Evolutionary conservation across 805 yeast species (phyloP).

Genomic region (Zygoascus flipseniorum): DNA sequence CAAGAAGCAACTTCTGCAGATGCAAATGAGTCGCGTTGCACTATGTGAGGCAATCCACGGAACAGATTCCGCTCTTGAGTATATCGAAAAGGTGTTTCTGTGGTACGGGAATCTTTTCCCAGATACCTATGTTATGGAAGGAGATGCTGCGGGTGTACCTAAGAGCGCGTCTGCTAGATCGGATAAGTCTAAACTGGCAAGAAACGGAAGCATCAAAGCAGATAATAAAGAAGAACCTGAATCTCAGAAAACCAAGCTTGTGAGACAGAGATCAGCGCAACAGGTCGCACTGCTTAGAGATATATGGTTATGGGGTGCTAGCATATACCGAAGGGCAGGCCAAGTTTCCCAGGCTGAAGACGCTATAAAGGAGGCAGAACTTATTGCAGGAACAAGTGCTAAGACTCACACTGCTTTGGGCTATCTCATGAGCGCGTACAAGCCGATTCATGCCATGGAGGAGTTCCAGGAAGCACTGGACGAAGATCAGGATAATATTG

Average conservation of each 20-base stretch:
- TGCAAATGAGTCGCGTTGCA: constrained; percentile 68
- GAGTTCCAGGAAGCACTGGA: constrained; percentile 60
- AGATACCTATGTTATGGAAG: constrained; percentile 7
- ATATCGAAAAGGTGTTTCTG: constrained; percentile 57
- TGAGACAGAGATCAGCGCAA: not conserved
- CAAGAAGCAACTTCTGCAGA: constrained; percentile 46
- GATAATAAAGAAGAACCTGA: not conserved
- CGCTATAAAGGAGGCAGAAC: constrained; percentile 65
- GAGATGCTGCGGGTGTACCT: not conserved
- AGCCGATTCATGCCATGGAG: constrained; percentile 44
- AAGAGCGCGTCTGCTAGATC: not conserved
- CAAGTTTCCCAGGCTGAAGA: constrained; percentile 53
- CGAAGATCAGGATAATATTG: constrained; percentile 38
- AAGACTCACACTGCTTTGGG: constrained; percentile 46
- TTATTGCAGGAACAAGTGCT: constrained; percentile 36
- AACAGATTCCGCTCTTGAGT: constrained; percentile 48
- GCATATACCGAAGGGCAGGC: constrained; percentile 51
- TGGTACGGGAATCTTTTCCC: constrained; percentile 44
- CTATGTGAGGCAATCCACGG: constrained; percentile 58
- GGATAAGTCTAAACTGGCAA: not conserved
- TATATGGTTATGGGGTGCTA: constrained; percentile 69
- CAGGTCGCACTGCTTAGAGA: constrained; percentile 37
- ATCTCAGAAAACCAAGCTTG: not conserved
- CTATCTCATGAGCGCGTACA: constrained; percentile 31
- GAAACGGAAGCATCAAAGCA: not conserved